Base-by-base conservation (phyloP, 169 alveolate genomes). In the Cryptosporidium ryanae region DNA sequence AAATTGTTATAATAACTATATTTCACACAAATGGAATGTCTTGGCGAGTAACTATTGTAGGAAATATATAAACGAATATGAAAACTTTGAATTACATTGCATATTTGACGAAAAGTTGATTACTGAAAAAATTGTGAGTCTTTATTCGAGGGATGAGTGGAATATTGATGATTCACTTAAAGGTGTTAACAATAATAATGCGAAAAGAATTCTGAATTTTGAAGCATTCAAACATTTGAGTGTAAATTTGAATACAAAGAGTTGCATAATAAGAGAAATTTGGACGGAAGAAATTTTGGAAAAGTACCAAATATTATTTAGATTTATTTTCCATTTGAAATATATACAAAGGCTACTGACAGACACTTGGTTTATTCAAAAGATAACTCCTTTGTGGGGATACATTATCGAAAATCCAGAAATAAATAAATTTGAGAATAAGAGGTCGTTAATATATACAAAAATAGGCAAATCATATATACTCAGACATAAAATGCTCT, bases 401-500 rank as follows among this genome's bases (percentile, higher is more conserved):
- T 21, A 59, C 27, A n/a, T 18, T 61, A 4, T 6, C 6, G 38
- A 31, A 25, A 61, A 18, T 61, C 27, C 12, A n/a, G 12, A 17
- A 21, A 21, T 52, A n/a, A 52, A 55, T 27, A 17, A 18, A 29
- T 5, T 2, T 31, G 17, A 38, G 46, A 61, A 3, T 5, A 34
- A 48, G 25, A n/a, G 18, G 15, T 4, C 34, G 15, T 76, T 63
- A 38, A 18, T 61, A 2, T 49, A 55, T 70, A 29, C 29, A 1
- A 8, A 15, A 8, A 25, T 55, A 18, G 17, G 2, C 12, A 70
- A 23, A 66, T 59, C 87, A 15, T 76, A 76, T 17, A 21, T 23
- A 43, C 34, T 76, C 15, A 76, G 87, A 43, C 87, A 76, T 23
- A 76, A 61, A 21, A 76, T 76, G 87, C 44, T 76, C 17, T 59